Evolutionary conservation across 2,329 filamentous ascomycete species (phyloP).

Genomic region (Fusarium bulbicola): DNA sequence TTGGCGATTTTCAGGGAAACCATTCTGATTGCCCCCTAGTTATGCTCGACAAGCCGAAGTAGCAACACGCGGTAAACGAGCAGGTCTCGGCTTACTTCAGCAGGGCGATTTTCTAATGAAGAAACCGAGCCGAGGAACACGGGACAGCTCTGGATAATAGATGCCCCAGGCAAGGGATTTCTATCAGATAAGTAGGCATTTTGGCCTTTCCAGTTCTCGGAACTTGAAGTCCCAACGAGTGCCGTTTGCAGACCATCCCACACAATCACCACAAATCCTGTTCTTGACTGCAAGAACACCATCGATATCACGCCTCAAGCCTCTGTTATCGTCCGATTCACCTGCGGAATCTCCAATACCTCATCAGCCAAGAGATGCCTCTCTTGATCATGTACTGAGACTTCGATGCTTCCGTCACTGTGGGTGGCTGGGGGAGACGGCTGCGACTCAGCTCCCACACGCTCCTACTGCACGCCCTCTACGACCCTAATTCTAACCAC

Average conservation of each 20-base stretch:
- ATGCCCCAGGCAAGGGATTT: conserved; percentile 1
- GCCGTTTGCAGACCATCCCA: conserved; percentile 17
- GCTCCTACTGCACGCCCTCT: conserved; percentile 36
- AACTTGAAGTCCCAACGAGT: conserved; percentile 16
- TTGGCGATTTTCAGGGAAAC: conserved; percentile 11
- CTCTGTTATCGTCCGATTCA: conserved; percentile 34
- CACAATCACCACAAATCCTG: conserved; percentile 23
- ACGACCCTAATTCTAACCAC: conserved; percentile 33
- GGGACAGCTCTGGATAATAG: neutral
- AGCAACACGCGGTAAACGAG: conserved; percentile 20
- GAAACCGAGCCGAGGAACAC: neutral
- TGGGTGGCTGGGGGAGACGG: conserved; percentile 38
- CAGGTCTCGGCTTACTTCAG: conserved; percentile 27
- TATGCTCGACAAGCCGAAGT: conserved; percentile 6
- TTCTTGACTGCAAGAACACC: conserved; percentile 17
- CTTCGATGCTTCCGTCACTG: conserved; percentile 24
- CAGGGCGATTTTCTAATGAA: neutral
- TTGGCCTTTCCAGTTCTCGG: neutral
- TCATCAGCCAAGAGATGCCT: conserved; percentile 28
- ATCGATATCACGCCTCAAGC: conserved; percentile 24
- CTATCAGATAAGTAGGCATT: neutral
- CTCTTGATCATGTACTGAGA: conserved; percentile 24
- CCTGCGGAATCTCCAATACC: conserved; percentile 32
- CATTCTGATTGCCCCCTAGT: neutral
- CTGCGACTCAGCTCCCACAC: conserved; percentile 35